A percentile compares a stretch with the other conserved stretches of the same genome.
phyloP scores from a whole-genome alignment of 805 yeast species.

The Danielozyma ontarioensis region DNA sequence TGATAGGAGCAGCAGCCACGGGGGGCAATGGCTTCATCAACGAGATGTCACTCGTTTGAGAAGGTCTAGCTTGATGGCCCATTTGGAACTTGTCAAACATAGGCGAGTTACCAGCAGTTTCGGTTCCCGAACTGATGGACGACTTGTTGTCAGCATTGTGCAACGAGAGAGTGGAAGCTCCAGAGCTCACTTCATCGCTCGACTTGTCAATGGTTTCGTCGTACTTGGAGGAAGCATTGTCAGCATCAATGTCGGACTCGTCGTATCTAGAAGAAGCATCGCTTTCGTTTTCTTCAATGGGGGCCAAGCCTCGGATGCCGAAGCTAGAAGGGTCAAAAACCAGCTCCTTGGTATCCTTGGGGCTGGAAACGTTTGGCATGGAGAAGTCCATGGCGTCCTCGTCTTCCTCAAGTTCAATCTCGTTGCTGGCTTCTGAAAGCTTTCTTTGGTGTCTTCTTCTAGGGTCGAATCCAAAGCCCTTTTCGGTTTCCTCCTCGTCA shows the following conservation, averaged over 20 bases:
- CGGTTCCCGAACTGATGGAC: slow-evolving; percentile 30
- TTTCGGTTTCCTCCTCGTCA: slow-evolving; percentile 12
- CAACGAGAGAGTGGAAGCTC: slow-evolving; percentile 33
- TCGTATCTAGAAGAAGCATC: slow-evolving; percentile 26
- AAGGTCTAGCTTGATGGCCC: slow-evolving; percentile 7
- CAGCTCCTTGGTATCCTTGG: slow-evolving; percentile 1
- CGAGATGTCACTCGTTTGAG: slow-evolving; percentile 11
- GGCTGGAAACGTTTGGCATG: background rate
- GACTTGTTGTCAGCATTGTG: slow-evolving; percentile 34
- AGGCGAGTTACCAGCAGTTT: slow-evolving; percentile 13
- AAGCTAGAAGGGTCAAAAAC: slow-evolving; percentile 20
- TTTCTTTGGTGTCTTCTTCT: slow-evolving; percentile 3
- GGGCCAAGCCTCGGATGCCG: slow-evolving; percentile 29
- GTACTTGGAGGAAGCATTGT: slow-evolving; percentile 8
- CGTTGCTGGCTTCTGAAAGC: background rate
- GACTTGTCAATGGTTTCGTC: slow-evolving; percentile 7
- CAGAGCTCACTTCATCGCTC: slow-evolving; percentile 20
- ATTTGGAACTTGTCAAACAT: slow-evolving; percentile 10
- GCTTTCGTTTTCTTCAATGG: slow-evolving; percentile 33
- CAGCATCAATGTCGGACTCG: slow-evolving; percentile 14
- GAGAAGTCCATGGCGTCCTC: background rate
- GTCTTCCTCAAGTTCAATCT: slow-evolving; percentile 5
- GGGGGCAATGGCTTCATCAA: slow-evolving; percentile 14
- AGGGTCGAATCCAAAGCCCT: slow-evolving; percentile 19
- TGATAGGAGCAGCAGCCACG: slow-evolving; percentile 2